Evolutionary conservation across 768 basidiomycete genomes (phyloP).

Genomic region (Trametes meyenii): DNA sequence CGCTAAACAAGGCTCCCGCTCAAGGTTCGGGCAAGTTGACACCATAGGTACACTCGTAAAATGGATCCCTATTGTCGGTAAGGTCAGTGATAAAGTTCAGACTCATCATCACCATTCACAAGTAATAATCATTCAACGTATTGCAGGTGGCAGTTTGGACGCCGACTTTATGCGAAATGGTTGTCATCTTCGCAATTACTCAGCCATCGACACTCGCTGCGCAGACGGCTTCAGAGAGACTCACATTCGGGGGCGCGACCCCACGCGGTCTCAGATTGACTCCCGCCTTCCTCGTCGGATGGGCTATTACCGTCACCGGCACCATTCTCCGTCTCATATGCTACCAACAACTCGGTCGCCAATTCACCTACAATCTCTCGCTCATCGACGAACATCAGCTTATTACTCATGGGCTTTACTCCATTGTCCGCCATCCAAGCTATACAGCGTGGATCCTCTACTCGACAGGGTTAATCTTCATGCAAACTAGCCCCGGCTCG

Average conservation of each 20-base stretch:
- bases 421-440: slow-evolving; percentile 24
- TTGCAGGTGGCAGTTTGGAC: not conserved
- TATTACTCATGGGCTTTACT: slow-evolving; percentile 22
- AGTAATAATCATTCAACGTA: not conserved
- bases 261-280: not conserved
- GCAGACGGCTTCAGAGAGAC: not conserved
- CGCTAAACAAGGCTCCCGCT: not conserved
- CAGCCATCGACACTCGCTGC: not conserved
- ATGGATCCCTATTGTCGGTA: not conserved
- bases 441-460: slow-evolving; percentile 17
- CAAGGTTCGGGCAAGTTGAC: not conserved
- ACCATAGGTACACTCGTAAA: not conserved
- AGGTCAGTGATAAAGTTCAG: not conserved
- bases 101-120: too few relatives aligned
- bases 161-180: not conserved
- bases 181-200: not conserved
- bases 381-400: slow-evolving; percentile 20
- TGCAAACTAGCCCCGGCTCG: not conserved
- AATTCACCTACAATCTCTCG: slow-evolving; percentile 25
- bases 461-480: not conserved
- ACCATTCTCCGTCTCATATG: not conserved
- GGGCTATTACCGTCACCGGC: not conserved
- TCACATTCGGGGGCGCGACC: not conserved
- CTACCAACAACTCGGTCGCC: slow-evolving; percentile 16
- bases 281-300: not conserved